Conservation (phyloP, 306 rosid genomes). For the Styphnolobium japonicum region DNA sequence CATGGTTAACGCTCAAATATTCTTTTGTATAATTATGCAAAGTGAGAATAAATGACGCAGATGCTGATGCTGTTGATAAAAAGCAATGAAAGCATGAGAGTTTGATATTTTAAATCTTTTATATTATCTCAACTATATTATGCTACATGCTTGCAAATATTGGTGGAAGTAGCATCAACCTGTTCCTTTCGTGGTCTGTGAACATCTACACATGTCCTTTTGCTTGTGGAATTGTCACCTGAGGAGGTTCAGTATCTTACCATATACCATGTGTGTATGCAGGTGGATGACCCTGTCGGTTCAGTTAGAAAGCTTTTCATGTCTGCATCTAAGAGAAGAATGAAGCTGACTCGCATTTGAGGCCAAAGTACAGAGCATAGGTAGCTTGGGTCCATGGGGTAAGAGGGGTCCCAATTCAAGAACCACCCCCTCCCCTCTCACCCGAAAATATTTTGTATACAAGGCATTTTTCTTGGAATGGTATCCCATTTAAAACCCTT, state of each 20-base stretch:
- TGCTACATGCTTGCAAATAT: not conserved
- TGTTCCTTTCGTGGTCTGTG: not conserved
- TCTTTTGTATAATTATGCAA: not conserved
- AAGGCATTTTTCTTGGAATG: conserved; percentile 9
- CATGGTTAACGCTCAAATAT: conserved; percentile 9
- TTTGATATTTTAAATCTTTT: not conserved
- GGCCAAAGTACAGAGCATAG: conserved; percentile 27
- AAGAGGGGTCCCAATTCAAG: not conserved
- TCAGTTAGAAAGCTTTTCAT: conserved; percentile 74
- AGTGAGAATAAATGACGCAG: not conserved
- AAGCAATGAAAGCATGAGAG: not conserved
- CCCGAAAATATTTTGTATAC: conserved; percentile 18
- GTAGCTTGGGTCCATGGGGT: not conserved
- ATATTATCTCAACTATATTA: not conserved
- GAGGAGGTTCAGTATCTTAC: conserved; percentile 19
- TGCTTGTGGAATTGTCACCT: not conserved
- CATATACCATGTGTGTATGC: conserved; percentile 32
- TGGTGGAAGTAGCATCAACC: not conserved
- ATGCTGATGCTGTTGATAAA: not conserved
- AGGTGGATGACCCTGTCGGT: conserved; percentile 87
- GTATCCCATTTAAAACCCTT: conserved; percentile 18
- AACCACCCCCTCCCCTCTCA: not conserved
- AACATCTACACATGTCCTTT: not conserved
- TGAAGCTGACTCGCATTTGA: conserved; percentile 43
- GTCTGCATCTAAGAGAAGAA: conserved; percentile 67